A percentile compares a stretch with the other conserved stretches of the same genome.
Evolutionary conservation across 768 basidiomycete species (phyloP).

Genomic region (Omphalotus guepiniiformis): DNA sequence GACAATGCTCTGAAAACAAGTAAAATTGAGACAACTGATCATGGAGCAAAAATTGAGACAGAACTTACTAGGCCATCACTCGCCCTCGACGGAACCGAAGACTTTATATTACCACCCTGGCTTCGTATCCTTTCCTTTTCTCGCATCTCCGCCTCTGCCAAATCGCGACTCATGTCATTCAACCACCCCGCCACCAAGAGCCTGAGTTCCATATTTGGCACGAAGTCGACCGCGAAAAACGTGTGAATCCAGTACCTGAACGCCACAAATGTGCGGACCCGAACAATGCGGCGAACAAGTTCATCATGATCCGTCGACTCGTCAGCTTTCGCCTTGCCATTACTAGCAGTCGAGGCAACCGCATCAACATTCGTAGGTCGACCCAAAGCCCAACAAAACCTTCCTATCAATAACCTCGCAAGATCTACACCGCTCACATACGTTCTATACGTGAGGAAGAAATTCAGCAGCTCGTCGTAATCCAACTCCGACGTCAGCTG

Average conservation of each 20-base stretch:
- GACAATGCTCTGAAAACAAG: constrained; percentile 59
- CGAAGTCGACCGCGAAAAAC: constrained; percentile 86
- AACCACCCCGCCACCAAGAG: constrained; percentile 73
- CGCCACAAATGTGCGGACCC: constrained; percentile 86
- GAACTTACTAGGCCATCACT: constrained; percentile 68
- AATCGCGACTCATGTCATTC: constrained; percentile 69
- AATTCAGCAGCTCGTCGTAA: constrained; percentile 83
- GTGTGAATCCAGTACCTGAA: constrained; percentile 89
- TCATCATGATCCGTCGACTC: constrained; percentile 48
- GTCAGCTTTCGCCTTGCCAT: background rate
- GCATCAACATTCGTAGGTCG: constrained; percentile 9
- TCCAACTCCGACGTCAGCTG: constrained; percentile 84
- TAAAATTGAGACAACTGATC: background rate
- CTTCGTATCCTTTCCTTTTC: constrained; percentile 1
- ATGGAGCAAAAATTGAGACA: background rate
- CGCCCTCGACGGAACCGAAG: constrained; percentile 4
- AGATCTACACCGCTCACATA: constrained; percentile 79
- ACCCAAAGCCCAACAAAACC: constrained; percentile 83
- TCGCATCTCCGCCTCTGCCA: constrained; percentile 39
- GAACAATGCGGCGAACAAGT: constrained; percentile 68
- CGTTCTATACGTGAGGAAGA: constrained; percentile 89
- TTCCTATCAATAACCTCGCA: constrained; percentile 74
- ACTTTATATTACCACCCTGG: constrained; percentile 1
- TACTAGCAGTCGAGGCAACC: background rate
- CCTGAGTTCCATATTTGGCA: constrained; percentile 75